phyloP scores from a whole-genome alignment of 306 rosid species.

The Trichosanthes cucumerina region DNA sequence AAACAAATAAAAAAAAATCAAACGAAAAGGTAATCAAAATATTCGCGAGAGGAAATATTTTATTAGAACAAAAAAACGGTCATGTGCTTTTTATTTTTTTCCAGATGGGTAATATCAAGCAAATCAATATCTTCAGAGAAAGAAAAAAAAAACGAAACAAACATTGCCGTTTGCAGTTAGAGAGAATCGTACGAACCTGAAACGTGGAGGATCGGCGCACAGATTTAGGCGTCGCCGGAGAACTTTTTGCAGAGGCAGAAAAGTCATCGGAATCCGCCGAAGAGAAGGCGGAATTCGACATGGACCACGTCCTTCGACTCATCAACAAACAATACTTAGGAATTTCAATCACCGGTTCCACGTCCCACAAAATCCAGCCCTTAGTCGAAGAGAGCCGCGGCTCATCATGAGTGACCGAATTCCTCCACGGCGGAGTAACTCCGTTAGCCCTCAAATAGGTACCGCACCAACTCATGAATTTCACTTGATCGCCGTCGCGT shows the following conservation, averaged over 20 bases:
- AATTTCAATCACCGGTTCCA: constrained; percentile 21
- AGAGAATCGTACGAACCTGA: not conserved
- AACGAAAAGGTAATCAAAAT: not conserved
- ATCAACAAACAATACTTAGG: not conserved
- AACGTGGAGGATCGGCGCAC: not conserved
- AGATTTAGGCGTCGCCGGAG: constrained; percentile 1
- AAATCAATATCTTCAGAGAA: not conserved
- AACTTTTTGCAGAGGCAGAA: not conserved
- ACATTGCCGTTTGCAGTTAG: not conserved
- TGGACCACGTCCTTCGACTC: not conserved
- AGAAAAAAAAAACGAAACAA: not conserved
- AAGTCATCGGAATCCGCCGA: not conserved
- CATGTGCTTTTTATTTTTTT: no score
- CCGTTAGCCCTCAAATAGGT: constrained; percentile 65
- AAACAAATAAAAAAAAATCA: no score
- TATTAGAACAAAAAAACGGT: not conserved
- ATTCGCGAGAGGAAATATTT: not conserved
- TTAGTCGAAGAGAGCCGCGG: constrained; percentile 64
- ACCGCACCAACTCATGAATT: constrained; percentile 60
- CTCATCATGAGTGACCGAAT: constrained; percentile 73
- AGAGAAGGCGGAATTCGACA: constrained; percentile 3
- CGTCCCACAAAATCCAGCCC: constrained; percentile 73
- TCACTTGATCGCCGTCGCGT: constrained; percentile 41
- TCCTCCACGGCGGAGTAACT: constrained; percentile 83
- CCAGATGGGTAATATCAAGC: not conserved